Evolutionary conservation across 2,329 filamentous ascomycete species (phyloP), one percentile per base, ranked within the genome.

Genomic region (Microdochium paspali): DNA sequence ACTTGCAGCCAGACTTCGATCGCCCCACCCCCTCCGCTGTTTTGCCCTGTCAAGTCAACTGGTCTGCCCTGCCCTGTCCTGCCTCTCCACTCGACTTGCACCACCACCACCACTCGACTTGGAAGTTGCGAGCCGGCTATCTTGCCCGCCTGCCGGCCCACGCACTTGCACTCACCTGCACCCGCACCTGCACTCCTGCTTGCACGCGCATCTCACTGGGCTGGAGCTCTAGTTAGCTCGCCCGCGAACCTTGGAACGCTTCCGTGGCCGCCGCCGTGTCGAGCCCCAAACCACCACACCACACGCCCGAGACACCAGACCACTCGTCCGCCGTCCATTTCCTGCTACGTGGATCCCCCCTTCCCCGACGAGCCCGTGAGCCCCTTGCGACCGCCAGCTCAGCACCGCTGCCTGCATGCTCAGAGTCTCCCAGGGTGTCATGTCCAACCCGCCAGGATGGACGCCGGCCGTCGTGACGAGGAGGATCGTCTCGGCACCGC

Each of bases 391-490:
- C 18, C 46, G 15, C 30, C 31, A 35, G 25, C 25, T 30, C 31
- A 40, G 35, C 35, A 18, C 35, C 40, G 39, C 28, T 47, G 46
- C 56, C 54, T 54, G 53, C 56, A 53, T 53, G 54, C 57, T 54
- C 48, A 59, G 59, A 62, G 61, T 66, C 65, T 40, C 35, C 55
- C 48, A 59, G 59, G 63, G 61, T 66, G 65, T 40, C 35, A 67
- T 65, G 64, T 64, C 56, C 57, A 58, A 54, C 53, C 53, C 55
- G 53, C 55, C 58, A 71, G 66, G 64, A 77, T 76, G 72, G 71
- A 75, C 65, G 62, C 62, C 60, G 66, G 62, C 61, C 65, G 63
- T 61, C 65, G 62, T 65, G 64, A 71, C 61, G 66, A 69, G 60
- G 66, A 69, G 60, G 65, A 65, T 60, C 61, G 59, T 58, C 58